Conservation (phyloP, 1,139 yeast species). For the Meyerozyma sp. region DNA sequence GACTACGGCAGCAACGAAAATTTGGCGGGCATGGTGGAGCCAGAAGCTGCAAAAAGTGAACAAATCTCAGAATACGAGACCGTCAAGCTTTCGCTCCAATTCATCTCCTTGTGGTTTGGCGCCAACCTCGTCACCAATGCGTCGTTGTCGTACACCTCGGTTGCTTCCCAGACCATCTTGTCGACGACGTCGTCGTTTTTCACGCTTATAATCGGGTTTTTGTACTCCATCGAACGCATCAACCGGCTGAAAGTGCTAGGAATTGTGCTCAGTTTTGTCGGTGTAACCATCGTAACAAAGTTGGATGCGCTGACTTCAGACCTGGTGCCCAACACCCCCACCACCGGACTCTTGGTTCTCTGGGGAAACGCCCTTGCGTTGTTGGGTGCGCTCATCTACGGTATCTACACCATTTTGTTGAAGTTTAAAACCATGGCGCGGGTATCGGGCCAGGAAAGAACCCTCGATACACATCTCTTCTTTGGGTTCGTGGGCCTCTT, state of each 20-base stretch:
- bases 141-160: slow-evolving; percentile 80
- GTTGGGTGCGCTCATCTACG: slow-evolving; percentile 80
- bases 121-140: slow-evolving; percentile 90
- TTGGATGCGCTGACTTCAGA: slow-evolving; percentile 41
- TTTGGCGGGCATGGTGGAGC: slow-evolving; percentile 13
- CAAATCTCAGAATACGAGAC: slow-evolving; percentile 42
- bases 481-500: slow-evolving; percentile 93
- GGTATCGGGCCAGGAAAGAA: slow-evolving; percentile 54
- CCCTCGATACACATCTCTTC: slow-evolving; percentile 78
- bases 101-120: slow-evolving; percentile 81
- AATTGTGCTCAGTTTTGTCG: slow-evolving; percentile 64
- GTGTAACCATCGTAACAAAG: slow-evolving; percentile 73
- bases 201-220: slow-evolving; percentile 77
- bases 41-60: slow-evolving; percentile 11
- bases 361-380: slow-evolving; percentile 79
- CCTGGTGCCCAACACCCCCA: slow-evolving; percentile 19
- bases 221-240: slow-evolving; percentile 66
- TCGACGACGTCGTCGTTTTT: slow-evolving; percentile 91
- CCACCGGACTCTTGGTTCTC: slow-evolving; percentile 39
- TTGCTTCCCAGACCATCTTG: slow-evolving; percentile 87
- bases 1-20: slow-evolving; percentile 20
- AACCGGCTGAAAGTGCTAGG: slow-evolving; percentile 64
- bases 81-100: slow-evolving; percentile 64
- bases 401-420: slow-evolving; percentile 82
- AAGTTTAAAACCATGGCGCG: slow-evolving; percentile 55